Evolutionary conservation across 179 eudicot genomes (phyloP).

Genomic region (Spergularia azorica): DNA sequence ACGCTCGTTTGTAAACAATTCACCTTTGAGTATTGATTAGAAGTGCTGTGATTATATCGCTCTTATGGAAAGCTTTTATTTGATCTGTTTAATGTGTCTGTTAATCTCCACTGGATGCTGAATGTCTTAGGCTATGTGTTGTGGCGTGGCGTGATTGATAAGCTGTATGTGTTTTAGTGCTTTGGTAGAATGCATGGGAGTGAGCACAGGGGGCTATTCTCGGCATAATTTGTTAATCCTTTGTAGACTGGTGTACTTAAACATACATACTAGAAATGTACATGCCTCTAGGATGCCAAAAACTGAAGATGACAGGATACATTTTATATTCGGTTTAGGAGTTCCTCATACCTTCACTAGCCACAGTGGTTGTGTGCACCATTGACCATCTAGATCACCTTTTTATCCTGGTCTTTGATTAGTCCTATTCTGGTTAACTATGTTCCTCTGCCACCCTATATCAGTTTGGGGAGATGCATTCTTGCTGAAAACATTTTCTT

Average conservation of each 20-base stretch:
- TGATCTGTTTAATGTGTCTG: not conserved
- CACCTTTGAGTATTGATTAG: not conserved
- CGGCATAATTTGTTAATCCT: not conserved
- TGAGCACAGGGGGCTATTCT: not conserved
- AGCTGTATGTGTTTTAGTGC: conserved; percentile 1
- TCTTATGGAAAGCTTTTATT: not conserved
- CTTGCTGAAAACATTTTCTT: conserved; percentile 6
- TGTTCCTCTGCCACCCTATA: not conserved
- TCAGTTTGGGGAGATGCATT: not conserved
- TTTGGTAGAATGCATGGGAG: not conserved
- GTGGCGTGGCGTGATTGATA: not conserved
- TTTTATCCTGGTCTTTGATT: not conserved
- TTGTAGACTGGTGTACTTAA: not conserved
- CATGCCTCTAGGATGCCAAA: not conserved
- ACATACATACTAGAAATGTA: not conserved
- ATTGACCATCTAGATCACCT: not conserved
- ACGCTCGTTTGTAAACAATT: not conserved
- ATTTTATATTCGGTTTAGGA: not conserved
- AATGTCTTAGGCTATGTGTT: not conserved
- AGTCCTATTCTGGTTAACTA: not conserved
- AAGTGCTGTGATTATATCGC: not conserved
- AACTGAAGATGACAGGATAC: not conserved
- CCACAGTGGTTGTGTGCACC: not conserved
- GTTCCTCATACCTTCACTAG: not conserved
- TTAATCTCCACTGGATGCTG: not conserved